These are phyloP conservation scores for Globisporangium sylvaticum DNA, from an alignment of 352 stramenopile genomes.

Conservation along the genomic window DNA sequence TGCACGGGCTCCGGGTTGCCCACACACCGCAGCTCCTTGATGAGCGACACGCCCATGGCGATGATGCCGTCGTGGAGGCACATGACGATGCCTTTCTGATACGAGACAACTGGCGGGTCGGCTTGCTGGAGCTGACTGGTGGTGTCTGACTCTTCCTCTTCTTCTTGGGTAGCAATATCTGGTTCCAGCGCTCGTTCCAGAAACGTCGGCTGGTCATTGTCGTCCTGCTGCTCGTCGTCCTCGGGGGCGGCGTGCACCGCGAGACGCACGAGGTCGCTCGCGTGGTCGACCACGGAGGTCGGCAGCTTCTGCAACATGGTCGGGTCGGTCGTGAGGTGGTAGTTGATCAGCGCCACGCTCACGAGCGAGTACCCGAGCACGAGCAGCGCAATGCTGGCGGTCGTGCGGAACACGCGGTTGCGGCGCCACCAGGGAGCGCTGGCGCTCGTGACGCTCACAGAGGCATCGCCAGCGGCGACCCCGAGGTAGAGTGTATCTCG, in stretches of 20 bases:
- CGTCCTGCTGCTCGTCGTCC: neutral
- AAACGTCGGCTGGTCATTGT: neutral
- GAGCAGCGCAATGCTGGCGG: conserved; percentile 8
- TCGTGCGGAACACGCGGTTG: conserved; percentile 9
- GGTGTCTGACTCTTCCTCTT: neutral
- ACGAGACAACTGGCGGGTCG: neutral
- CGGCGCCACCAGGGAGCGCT: conserved; percentile 3
- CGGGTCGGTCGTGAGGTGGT: conserved; percentile 5
- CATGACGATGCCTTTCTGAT: conserved; percentile 28
- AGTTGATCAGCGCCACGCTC: conserved; percentile 14
- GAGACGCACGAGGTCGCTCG: conserved; percentile 9
- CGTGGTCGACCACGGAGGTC: conserved; percentile 2
- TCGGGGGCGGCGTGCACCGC: conserved; percentile 6
- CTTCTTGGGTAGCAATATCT: neutral
- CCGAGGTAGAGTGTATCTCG: neutral
- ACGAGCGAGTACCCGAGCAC: conserved; percentile 15
- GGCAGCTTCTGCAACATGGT: neutral
- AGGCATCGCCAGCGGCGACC: neutral
- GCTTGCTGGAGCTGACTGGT: neutral
- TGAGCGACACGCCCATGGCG: conserved; percentile 39
- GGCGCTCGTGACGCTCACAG: neutral
- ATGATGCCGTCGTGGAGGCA: conserved; percentile 37
- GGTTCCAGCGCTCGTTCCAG: neutral
- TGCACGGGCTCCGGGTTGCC: conserved; percentile 44
- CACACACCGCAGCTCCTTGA: conserved; percentile 45